phyloP scores from a whole-genome alignment of 2,329 filamentous ascomycete species.

The Xenoacremonium recifei region DNA sequence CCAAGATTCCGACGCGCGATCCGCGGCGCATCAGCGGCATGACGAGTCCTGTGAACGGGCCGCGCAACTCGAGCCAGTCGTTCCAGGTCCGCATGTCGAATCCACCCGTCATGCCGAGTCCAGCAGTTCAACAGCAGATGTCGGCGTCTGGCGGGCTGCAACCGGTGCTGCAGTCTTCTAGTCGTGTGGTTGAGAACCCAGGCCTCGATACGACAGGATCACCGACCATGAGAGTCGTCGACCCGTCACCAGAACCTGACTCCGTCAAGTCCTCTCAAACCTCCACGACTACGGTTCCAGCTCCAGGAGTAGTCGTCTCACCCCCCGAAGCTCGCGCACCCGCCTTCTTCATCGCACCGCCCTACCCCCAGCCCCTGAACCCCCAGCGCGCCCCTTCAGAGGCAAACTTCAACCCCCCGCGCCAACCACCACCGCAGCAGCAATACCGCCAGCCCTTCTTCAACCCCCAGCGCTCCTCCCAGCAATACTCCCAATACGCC shows the following conservation, averaged over 20 bases:
- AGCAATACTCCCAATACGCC: too few species aligned
- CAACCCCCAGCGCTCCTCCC: constrained; percentile 9
- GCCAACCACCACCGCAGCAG: constrained; percentile 16
- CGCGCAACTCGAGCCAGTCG: too few species aligned
- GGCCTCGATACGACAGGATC: constrained; percentile 25
- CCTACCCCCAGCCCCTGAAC: constrained; percentile 23
- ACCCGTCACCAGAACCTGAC: constrained; percentile 28
- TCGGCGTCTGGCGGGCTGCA: constrained; percentile 39
- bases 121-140: too few species aligned
- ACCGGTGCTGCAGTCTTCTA: too few species aligned
- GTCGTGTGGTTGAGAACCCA: constrained; percentile 16
- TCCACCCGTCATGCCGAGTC: constrained; percentile 31
- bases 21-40: constrained; percentile 19
- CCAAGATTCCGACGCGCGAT: constrained; percentile 27
- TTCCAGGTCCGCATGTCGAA: too few species aligned
- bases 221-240: constrained; percentile 37
- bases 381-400: too few species aligned
- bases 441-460: too few species aligned
- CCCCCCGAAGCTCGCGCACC: constrained; percentile 12
- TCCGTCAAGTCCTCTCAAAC: neutral
- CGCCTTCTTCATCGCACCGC: constrained; percentile 21
- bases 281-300: too few species aligned
- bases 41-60: too few species aligned
- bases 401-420: too few species aligned
- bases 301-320: too few species aligned